Conservation (phyloP, 805 yeast genomes). For the Wickerhamomyces subpelliculosus region DNA sequence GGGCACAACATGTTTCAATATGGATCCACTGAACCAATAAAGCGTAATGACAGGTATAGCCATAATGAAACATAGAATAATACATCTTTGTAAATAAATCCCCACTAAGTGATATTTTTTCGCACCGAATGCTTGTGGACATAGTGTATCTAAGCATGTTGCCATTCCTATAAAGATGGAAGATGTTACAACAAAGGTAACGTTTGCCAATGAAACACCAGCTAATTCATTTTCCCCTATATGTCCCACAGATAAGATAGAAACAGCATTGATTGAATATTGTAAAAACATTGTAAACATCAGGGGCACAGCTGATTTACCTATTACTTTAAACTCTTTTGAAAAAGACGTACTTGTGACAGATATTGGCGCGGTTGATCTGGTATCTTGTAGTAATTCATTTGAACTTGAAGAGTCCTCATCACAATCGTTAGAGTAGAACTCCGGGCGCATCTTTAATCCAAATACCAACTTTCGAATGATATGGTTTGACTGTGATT, state of each 20-base stretch:
- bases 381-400: too few relatives aligned
- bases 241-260: constrained; percentile 72
- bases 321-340: constrained; percentile 26
- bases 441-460: too few relatives aligned
- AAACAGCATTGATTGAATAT: constrained; percentile 66
- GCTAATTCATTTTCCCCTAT: constrained; percentile 66
- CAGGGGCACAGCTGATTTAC: constrained; percentile 45
- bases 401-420: too few relatives aligned
- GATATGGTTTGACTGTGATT: too few relatives aligned
- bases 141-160: constrained; percentile 67
- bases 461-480: too few relatives aligned
- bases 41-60: constrained; percentile 41
- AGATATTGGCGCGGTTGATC: not conserved
- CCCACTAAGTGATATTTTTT: constrained; percentile 57
- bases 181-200: constrained; percentile 66
- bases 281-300: constrained; percentile 66
- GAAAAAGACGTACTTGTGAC: not conserved
- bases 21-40: constrained; percentile 54
- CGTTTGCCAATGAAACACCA: constrained; percentile 65
- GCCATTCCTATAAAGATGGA: constrained; percentile 66
- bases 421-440: too few relatives aligned
- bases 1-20: constrained; percentile 41
- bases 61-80: constrained; percentile 46
- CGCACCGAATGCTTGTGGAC: constrained; percentile 75
- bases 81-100: constrained; percentile 56